Evolutionary conservation across 1,284 basidiomycete genomes (phyloP), one percentile per base, ranked within the genome.

Genomic region (Lentinus polychrous): DNA sequence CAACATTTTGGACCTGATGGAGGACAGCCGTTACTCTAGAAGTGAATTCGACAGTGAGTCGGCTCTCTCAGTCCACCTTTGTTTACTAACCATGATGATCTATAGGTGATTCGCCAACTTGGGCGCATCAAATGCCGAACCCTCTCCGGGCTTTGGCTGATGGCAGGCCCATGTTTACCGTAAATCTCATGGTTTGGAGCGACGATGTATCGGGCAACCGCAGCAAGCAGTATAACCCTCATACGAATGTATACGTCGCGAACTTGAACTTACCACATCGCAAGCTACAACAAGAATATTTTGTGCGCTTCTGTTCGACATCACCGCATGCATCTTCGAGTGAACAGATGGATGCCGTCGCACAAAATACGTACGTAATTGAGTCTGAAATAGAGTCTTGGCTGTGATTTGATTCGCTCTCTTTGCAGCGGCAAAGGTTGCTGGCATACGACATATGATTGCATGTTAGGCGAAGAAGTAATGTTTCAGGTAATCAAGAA

Each of bases 211-310:
- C 27, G 10, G 27, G 27, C 4, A 27, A 27, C 10, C 27, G 27
- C 10, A 27, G 27, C 10, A 27, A 27, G 10, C 27, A 27, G 10
- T 27, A 27, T 10, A 27, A 27, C 10, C 27, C 27, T 27, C 27
- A 27, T 10, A 27, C 27, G 5, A 37, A 37, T 12, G 18, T 37
- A 7, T 37, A 37, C 12, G 6, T 61, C 1, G 45, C 53, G 8
- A 60, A 65, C 43, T 35, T 45, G 0, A 61, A 54, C 49, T 23
- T 68, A 0, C 65, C 65, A 14, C 56, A 59, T 15, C 15, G 48
- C 7, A 52, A 45, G 1, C 59, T 69, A 0, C 52, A 63, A 17
- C 64, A 68, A 40, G 66, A 72, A 46, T 69, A 57, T 48, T 61
- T 59, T 54, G 51, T 67, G 8, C 54, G 50, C 1, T 71, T 69